A percentile compares a stretch with the other conserved stretches of the same genome.
Conservation (phyloP, 495 filamentous ascomycete genomes). For the Aspergillus nidulans region DNA sequence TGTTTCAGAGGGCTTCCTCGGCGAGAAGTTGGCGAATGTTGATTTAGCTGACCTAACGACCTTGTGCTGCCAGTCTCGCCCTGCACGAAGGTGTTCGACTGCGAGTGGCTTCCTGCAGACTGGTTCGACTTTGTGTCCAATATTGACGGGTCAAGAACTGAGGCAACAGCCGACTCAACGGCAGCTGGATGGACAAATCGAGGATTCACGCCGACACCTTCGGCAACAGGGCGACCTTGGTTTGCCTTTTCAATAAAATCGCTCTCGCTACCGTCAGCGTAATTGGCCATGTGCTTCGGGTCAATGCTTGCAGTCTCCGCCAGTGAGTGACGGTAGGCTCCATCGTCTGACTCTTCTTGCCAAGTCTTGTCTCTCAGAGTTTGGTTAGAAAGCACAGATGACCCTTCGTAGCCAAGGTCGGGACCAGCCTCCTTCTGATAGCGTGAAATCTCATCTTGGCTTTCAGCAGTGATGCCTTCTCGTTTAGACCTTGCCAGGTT, state of each 20-base stretch:
- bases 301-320: slow-evolving; percentile 48
- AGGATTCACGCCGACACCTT: slow-evolving; percentile 65
- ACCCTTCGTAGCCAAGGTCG: slow-evolving; percentile 38
- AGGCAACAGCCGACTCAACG: slow-evolving; percentile 85
- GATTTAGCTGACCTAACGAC: slow-evolving; percentile 17
- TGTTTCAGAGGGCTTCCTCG: slow-evolving; percentile 46
- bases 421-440: slow-evolving; percentile 33
- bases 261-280: slow-evolving; percentile 65
- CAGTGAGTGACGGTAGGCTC: slow-evolving; percentile 47
- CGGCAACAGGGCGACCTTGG: slow-evolving; percentile 60
- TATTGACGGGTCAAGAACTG: slow-evolving; percentile 75
- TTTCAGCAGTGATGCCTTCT: slow-evolving; percentile 47
- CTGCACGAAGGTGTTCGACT: slow-evolving; percentile 27
- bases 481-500: slow-evolving; percentile 50
- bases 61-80: slow-evolving; percentile 5
- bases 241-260: slow-evolving; percentile 56
- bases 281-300: slow-evolving; percentile 53
- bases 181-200: slow-evolving; percentile 67
- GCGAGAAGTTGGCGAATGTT: slow-evolving; percentile 17
- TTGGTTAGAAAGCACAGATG: slow-evolving; percentile 25
- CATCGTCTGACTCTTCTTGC: slow-evolving; percentile 50
- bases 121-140: slow-evolving; percentile 35
- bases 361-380: slow-evolving; percentile 36
- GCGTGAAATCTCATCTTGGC: slow-evolving; percentile 39
- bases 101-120: slow-evolving; percentile 32